Evolutionary conservation across 805 yeast species (phyloP), one percentile per base, ranked within the genome.

Genomic region (Aciculoconidium aculeatum): DNA sequence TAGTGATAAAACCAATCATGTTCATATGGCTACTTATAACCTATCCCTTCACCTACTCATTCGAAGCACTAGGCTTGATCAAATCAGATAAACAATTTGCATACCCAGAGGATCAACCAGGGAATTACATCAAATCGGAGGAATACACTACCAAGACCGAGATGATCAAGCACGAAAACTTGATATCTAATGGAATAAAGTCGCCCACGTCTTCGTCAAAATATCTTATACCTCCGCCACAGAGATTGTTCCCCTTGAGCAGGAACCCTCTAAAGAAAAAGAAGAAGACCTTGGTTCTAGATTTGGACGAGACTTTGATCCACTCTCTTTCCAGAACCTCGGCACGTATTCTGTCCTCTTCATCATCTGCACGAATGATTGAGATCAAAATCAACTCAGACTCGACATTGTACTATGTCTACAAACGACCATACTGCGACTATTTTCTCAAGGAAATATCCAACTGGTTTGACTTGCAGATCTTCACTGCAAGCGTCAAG

Each of bases 401-500:
- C 5, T 80, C 94, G 0, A 77, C 95, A 2, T 61, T 92, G 11
- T 92, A 90, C 55, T 82, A 81, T 51, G 95, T 92, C 15, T 84
- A 85, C 49, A 90, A 90, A 51, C 65, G 98, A 30, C 98, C 98
- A 0, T 80, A 70, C 49, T 92, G 96, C 52, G 95, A 86, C 53
- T 72, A 76, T 40, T 92, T 92, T 47, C 63, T 92, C 15, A 65
- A 74, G 35, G 79, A 79, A 37, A 92, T 87, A 6, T 66, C 80
- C 30, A 75, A 75, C 44, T 90, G 96, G 96, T 92, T 74, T 57
- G 81, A 86, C 42, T 61, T 92, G 23, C 88, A 87, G 17, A 76
- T 94, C 7, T 92, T 92, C 64, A 92, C 98, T 0, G 98, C 98
- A 2, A 81, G 94, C 21, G 88, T 92, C 37, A 75, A 78, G 53